Conservation (phyloP, 208 protist genomes). For the Trypanosoma scelopori region DNA sequence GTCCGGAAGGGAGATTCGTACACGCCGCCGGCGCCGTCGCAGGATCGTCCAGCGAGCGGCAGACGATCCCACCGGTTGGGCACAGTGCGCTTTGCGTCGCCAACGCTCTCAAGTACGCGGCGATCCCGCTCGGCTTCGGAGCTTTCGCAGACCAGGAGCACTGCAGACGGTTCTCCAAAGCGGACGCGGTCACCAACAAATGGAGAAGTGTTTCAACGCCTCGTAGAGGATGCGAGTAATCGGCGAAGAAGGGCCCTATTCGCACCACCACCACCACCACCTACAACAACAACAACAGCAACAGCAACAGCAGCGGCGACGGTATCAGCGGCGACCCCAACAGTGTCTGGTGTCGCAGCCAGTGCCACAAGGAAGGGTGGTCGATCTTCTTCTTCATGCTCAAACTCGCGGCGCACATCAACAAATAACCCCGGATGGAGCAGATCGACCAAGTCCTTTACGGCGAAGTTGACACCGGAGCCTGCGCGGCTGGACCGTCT, state of each 20-base stretch:
- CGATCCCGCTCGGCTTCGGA: neutral
- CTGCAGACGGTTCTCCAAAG: neutral
- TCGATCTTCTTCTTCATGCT: slow-evolving; percentile 1
- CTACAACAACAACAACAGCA: neutral
- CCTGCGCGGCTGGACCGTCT: slow-evolving; percentile 26
- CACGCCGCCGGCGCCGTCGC: neutral
- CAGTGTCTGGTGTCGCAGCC: neutral
- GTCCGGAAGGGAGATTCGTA: neutral
- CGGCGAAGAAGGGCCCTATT: slow-evolving; percentile 4
- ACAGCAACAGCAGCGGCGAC: neutral
- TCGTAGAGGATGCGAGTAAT: slow-evolving; percentile 27
- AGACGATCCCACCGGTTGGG: neutral
- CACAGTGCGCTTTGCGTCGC: slow-evolving; percentile 15
- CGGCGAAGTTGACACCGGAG: slow-evolving; percentile 43
- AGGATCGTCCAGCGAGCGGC: neutral
- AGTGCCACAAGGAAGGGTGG: neutral
- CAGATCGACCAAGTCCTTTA: slow-evolving; percentile 61
- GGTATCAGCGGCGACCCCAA: neutral
- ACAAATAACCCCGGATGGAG: slow-evolving; percentile 28
- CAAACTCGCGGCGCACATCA: neutral
- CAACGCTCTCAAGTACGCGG: slow-evolving; percentile 25
- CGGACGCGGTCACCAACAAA: neutral
- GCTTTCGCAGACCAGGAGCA: neutral
- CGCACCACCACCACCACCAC: no score
- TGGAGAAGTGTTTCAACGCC: slow-evolving; percentile 24